A percentile compares a stretch with the other conserved stretches of the same genome.
These are phyloP conservation scores for Globisporangium paddicum DNA, from an alignment of 352 stramenopile species.

Conservation along the genomic window DNA sequence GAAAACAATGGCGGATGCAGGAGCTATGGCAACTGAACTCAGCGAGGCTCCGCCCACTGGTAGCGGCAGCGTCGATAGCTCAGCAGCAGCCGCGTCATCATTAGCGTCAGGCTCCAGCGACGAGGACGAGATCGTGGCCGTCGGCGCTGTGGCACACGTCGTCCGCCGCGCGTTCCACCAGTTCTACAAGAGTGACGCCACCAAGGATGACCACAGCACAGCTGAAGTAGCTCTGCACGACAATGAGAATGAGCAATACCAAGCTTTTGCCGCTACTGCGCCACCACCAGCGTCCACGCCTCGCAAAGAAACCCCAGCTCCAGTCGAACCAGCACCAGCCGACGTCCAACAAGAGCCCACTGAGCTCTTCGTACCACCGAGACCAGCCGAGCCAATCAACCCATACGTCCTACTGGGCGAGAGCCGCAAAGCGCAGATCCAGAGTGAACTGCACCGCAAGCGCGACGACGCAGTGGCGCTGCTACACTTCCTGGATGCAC, in stretches of 20 bases:
- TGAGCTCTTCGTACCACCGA: too few species aligned
- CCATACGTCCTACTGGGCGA: conserved; percentile 33
- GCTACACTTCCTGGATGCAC: conserved; percentile 45
- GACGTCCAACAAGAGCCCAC: not conserved
- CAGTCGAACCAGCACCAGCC: not conserved
- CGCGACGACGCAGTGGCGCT: conserved; percentile 27
- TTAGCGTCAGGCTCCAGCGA: conserved; percentile 7
- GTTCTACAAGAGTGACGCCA: conserved; percentile 30
- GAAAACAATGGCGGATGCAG: not conserved
- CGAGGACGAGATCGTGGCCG: conserved; percentile 57
- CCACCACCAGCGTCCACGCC: not conserved
- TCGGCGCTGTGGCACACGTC: conserved; percentile 70
- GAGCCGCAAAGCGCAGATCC: conserved; percentile 33
- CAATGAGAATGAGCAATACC: not conserved
- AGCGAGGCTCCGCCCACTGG: not conserved
- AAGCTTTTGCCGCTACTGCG: not conserved
- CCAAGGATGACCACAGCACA: not conserved
- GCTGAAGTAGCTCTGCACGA: not conserved
- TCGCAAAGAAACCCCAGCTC: not conserved
- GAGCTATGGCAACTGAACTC: not conserved
- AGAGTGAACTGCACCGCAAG: conserved; percentile 21
- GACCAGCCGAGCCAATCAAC: conserved; percentile 1
- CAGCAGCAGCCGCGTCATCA: not conserved
- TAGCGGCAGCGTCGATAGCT: not conserved
- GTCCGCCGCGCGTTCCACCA: conserved; percentile 63